Percentiles rank a stretch among this genome's conserved stretches.
Evolutionary conservation across 2,329 filamentous ascomycete genomes (phyloP).

Genomic region (Monosporascus sp.): DNA sequence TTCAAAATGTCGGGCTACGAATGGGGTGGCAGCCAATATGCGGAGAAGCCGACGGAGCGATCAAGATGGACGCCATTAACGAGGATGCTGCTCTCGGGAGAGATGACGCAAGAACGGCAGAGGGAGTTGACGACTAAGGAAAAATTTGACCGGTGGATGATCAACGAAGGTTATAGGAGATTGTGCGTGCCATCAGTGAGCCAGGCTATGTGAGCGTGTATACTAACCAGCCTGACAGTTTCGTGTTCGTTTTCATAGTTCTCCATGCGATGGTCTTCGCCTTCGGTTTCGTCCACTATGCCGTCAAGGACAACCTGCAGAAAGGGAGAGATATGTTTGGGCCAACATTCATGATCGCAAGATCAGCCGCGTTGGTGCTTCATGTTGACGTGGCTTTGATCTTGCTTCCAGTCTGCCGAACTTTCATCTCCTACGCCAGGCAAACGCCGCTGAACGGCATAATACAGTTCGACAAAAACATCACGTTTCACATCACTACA

Average conservation of each 20-base stretch:
- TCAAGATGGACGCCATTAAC: slow-evolving; percentile 79
- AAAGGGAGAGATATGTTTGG: slow-evolving; percentile 64
- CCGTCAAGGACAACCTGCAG: slow-evolving; percentile 69
- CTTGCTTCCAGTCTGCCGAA: slow-evolving; percentile 77
- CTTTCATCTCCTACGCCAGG: slow-evolving; percentile 73
- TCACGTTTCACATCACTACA: slow-evolving; percentile 79
- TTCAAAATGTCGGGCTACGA: slow-evolving; percentile 32
- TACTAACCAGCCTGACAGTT: slow-evolving; percentile 41
- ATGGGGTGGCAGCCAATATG: slow-evolving; percentile 19
- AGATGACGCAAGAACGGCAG: slow-evolving; percentile 71
- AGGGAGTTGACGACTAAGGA: slow-evolving; percentile 64
- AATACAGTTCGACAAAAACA: slow-evolving; percentile 85
- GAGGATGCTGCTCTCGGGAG: slow-evolving; percentile 75
- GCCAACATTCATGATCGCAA: slow-evolving; percentile 70
- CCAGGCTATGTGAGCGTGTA: slow-evolving; percentile 2
- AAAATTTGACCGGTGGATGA: slow-evolving; percentile 81
- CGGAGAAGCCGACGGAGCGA: slow-evolving; percentile 56
- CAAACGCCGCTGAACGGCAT: slow-evolving; percentile 81
- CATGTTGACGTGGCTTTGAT: slow-evolving; percentile 79
- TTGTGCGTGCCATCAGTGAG: slow-evolving; percentile 49
- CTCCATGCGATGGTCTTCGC: slow-evolving; percentile 72
- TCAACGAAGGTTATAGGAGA: slow-evolving; percentile 79
- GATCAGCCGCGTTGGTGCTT: slow-evolving; percentile 69
- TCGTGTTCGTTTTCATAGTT: slow-evolving; percentile 69
- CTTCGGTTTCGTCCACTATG: slow-evolving; percentile 76